A percentile compares a stretch with the other conserved stretches of the same genome.
Evolutionary conservation across 768 basidiomycete genomes (phyloP).

Genomic region (Lactifluus hygrophoroides): DNA sequence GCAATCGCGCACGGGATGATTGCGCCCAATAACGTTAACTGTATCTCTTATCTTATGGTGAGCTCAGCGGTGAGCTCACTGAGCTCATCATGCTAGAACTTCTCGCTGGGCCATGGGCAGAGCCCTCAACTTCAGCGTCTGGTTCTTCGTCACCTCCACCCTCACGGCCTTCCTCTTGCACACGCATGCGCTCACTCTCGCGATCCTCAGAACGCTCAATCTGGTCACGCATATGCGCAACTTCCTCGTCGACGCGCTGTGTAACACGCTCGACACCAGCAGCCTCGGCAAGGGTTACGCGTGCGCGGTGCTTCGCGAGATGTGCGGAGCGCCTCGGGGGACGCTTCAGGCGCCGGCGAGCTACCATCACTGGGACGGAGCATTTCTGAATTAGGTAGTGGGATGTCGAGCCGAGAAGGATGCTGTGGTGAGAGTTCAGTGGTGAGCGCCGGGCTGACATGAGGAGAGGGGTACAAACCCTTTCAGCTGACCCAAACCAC

Average conservation of each 20-base stretch:
- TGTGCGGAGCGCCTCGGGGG: conserved; percentile 76
- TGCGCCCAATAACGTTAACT: neutral
- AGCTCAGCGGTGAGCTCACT: neutral
- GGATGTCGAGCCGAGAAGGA: conserved; percentile 88
- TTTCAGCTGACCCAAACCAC: conserved; percentile 79
- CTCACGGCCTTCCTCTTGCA: conserved; percentile 12
- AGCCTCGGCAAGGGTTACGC: conserved; percentile 80
- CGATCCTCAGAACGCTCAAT: conserved; percentile 58
- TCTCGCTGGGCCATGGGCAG: conserved; percentile 14
- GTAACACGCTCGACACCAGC: conserved; percentile 82
- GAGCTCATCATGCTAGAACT: conserved; percentile 12
- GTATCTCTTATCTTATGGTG: too few species aligned
- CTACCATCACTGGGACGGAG: conserved; percentile 95
- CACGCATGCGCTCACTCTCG: conserved; percentile 19
- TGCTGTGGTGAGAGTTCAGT: conserved; percentile 36
- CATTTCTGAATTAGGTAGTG: conserved; percentile 94
- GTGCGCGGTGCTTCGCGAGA: conserved; percentile 69
- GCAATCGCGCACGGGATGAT: neutral
- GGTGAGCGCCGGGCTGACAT: neutral
- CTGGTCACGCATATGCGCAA: conserved; percentile 72
- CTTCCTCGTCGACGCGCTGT: conserved; percentile 76
- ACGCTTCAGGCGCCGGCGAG: conserved; percentile 82
- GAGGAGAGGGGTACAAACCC: conserved; percentile 44
- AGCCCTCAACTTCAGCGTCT: conserved; percentile 15
- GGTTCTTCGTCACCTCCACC: conserved; percentile 11